Conservation (phyloP, 331 rosid species). For the Acacia pycnantha region DNA sequence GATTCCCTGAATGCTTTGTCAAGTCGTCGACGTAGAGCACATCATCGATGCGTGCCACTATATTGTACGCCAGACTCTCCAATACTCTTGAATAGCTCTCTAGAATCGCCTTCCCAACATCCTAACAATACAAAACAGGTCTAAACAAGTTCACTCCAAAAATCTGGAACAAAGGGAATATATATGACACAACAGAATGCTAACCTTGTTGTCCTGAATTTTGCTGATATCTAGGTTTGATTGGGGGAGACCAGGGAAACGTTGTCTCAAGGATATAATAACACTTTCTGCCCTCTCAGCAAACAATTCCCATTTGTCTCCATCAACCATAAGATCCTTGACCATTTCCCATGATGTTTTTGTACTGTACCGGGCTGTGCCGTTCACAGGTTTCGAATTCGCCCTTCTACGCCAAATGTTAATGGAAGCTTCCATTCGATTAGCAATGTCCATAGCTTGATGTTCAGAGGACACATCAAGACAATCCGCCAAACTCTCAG, state of each 20-base stretch:
- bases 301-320: constrained; percentile 80
- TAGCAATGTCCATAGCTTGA: constrained; percentile 89
- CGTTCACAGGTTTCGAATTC: constrained; percentile 48
- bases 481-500: constrained; percentile 83
- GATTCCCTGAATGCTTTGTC: constrained; percentile 69
- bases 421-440: constrained; percentile 80
- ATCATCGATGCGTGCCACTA: constrained; percentile 85
- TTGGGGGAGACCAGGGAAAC: constrained; percentile 94
- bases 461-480: constrained; percentile 94
- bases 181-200: not conserved
- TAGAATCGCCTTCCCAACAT: constrained; percentile 82
- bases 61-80: constrained; percentile 88
- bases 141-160: not conserved
- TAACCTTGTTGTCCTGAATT: constrained; percentile 93
- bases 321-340: constrained; percentile 86
- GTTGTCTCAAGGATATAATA: constrained; percentile 76
- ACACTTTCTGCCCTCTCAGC: constrained; percentile 93
- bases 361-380: constrained; percentile 50
- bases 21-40: constrained; percentile 84
- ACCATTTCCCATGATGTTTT: constrained; percentile 98
- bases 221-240: constrained; percentile 86
- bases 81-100: constrained; percentile 94
- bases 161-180: not conserved
- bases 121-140: constrained; percentile 50
- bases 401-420: constrained; percentile 69